Conservation (phyloP, 495 filamentous ascomycete species). For the Rusavskia elegans region DNA sequence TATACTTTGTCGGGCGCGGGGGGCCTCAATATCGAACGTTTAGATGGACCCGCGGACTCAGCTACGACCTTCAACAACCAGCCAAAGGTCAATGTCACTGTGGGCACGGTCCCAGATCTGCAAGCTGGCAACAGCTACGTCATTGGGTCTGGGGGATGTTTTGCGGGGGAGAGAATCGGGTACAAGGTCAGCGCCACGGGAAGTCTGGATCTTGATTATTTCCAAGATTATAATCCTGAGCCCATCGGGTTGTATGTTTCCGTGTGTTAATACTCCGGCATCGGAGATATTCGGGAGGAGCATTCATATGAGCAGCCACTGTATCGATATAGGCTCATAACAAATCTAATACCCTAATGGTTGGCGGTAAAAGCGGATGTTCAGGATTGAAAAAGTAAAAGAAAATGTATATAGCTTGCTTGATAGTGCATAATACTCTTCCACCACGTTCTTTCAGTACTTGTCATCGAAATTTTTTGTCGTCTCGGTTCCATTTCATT, state of each 20-base stretch:
- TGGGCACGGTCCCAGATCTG: slow-evolving; percentile 28
- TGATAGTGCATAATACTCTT: no score
- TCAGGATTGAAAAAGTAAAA: no score
- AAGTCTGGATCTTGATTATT: slow-evolving; percentile 40
- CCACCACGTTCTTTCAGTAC: no score
- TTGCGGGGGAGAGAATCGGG: slow-evolving; percentile 31
- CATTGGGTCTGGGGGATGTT: slow-evolving; percentile 39
- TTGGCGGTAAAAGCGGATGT: no score
- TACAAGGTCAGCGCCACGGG: slow-evolving; percentile 37
- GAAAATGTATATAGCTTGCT: no score
- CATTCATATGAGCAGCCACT: no score
- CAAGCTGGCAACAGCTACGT: slow-evolving; percentile 39
- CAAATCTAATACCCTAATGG: no score
- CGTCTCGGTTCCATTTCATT: no score
- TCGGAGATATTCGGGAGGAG: no score
- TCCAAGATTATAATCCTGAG: slow-evolving; percentile 44
- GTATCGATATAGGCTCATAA: no score
- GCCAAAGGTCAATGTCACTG: slow-evolving; percentile 28
- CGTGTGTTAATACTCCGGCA: slow-evolving; percentile 24
- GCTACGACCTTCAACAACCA: slow-evolving; percentile 35
- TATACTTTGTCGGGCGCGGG: slow-evolving; percentile 43
- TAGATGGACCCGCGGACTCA: slow-evolving; percentile 22
- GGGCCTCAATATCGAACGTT: slow-evolving; percentile 33
- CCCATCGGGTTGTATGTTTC: slow-evolving; percentile 52
- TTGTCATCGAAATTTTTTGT: no score